Base-by-base conservation (phyloP, 1,139 yeast species). In the Candida pseudoviswanathii region DNA sequence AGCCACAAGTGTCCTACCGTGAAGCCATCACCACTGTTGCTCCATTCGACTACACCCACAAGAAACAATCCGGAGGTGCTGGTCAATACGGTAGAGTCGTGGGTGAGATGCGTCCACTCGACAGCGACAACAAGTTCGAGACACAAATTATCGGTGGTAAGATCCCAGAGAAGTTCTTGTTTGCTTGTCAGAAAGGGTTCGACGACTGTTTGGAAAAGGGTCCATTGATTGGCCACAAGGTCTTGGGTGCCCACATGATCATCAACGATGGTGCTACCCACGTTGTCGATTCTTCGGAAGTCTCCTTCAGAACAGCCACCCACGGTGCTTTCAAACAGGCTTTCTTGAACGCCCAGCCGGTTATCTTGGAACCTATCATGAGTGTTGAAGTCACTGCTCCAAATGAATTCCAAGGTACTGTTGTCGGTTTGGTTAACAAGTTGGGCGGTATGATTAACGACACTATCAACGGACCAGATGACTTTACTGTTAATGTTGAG, bases 21-120 rank as follows among this genome's bases (percentile, higher is more conserved):
- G 99, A 95, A 75, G 87, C 99, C 39, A 85, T 94, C 56, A 77
- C 89, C 39, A 68, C 79, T 4, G 76, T 88, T 39, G 80, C 94
- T 27, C 77, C 83, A n/a, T 92, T 94, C 64, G 98, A 94, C 67
- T 90, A 84, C 75, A 89, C 97, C 32, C 98, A 92, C 77, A 94
- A 94, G 81, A 92, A 92, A 68, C 99, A 94, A 77, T 83, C 95
- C 64, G 99, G 99, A 71, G 99, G 99, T 81, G 96, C 99, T 58
- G 99, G 99, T 75, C 99, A 94, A 77, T 94, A 85, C 67, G 99
- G 96, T 71, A 86, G 95, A 75, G 97, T 94, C 61, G 89, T 92
- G 71, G 99, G 99, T 65, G 82, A 78, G 50, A 71, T 95, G 72
- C 71, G 78, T 10, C 86, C 94, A 43, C 66, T 81, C 44, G 86